Percentiles rank a stretch among this genome's conserved stretches.
Conservation (phyloP, 768 basidiomycete genomes). For the Sarcodon sp. region DNA sequence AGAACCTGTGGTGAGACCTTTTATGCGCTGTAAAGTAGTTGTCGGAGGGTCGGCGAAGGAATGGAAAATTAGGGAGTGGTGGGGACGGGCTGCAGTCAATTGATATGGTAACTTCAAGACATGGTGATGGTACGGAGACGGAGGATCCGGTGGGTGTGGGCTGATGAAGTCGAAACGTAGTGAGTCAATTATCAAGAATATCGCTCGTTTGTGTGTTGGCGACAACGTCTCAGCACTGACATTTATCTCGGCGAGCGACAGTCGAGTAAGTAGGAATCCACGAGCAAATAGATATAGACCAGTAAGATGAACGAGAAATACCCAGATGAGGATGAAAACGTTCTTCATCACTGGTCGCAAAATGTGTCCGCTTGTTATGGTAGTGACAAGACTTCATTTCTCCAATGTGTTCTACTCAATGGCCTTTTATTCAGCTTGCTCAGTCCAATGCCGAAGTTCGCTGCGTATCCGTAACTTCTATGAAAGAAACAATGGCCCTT, state of each 20-base stretch:
- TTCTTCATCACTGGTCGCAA: neutral
- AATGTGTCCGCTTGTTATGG: no score
- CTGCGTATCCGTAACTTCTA: no score
- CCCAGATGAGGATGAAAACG: conserved; percentile 30
- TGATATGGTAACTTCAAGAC: conserved; percentile 69
- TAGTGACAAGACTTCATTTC: neutral
- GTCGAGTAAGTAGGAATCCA: conserved; percentile 80
- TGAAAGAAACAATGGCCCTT: no score
- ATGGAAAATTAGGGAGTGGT: conserved; percentile 78
- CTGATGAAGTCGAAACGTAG: conserved; percentile 91
- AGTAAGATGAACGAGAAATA: conserved; percentile 54
- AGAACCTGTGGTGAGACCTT: conserved; percentile 90
- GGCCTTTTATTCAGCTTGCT: neutral
- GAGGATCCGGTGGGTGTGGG: conserved; percentile 46
- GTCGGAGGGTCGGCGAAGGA: conserved; percentile 92
- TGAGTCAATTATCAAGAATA: conserved; percentile 84
- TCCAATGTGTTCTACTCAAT: neutral
- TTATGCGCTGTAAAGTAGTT: conserved; percentile 87
- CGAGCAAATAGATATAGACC: conserved; percentile 85
- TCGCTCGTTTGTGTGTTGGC: conserved; percentile 66
- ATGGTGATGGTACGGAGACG: conserved; percentile 67
- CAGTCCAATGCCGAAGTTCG: no score
- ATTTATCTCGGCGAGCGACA: conserved; percentile 50
- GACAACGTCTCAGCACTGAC: conserved; percentile 19
- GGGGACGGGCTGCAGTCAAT: conserved; percentile 49